Conservation (phyloP, 2,329 filamentous ascomycete genomes). For the Ophiostoma quercus region DNA sequence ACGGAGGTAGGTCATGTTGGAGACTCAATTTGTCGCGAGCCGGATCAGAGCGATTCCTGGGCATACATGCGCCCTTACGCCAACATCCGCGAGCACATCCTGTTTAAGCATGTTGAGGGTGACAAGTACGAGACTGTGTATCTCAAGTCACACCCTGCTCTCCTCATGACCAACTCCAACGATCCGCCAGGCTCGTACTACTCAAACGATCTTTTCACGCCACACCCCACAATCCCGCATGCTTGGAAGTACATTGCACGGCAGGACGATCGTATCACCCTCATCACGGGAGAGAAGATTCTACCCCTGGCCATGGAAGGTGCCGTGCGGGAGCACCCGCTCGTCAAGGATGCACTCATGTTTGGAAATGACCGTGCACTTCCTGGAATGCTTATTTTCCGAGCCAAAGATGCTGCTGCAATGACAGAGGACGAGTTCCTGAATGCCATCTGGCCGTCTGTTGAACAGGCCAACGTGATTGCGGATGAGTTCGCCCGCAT, state of each 20-base stretch:
- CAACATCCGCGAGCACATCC: slow-evolving; percentile 35
- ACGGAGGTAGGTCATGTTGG: slow-evolving; percentile 42
- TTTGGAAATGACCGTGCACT: slow-evolving; percentile 34
- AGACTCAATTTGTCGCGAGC: slow-evolving; percentile 38
- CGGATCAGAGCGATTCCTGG: slow-evolving; percentile 40
- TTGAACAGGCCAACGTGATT: slow-evolving; percentile 38
- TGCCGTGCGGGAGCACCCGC: slow-evolving; percentile 33
- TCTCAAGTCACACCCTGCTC: slow-evolving; percentile 34
- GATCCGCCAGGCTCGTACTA: slow-evolving; percentile 37
- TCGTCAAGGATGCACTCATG: slow-evolving; percentile 35
- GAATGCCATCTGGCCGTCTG: slow-evolving; percentile 35
- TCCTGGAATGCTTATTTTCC: slow-evolving; percentile 35
- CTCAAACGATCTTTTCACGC: slow-evolving; percentile 36
- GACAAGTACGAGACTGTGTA: slow-evolving; percentile 36
- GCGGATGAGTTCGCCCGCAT: slow-evolving; percentile 43
- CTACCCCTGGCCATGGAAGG: slow-evolving; percentile 36
- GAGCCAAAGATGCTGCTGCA: slow-evolving; percentile 28
- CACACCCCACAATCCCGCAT: slow-evolving; percentile 36
- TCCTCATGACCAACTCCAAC: slow-evolving; percentile 35
- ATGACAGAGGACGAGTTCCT: slow-evolving; percentile 36
- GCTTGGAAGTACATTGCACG: slow-evolving; percentile 39
- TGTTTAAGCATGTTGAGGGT: slow-evolving; percentile 37
- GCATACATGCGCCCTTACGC: slow-evolving; percentile 39
- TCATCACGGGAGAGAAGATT: slow-evolving; percentile 40
- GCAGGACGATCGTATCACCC: slow-evolving; percentile 37